Evolutionary conservation across 208 protist species (phyloP).

Genomic region (Angomonas deanei): DNA sequence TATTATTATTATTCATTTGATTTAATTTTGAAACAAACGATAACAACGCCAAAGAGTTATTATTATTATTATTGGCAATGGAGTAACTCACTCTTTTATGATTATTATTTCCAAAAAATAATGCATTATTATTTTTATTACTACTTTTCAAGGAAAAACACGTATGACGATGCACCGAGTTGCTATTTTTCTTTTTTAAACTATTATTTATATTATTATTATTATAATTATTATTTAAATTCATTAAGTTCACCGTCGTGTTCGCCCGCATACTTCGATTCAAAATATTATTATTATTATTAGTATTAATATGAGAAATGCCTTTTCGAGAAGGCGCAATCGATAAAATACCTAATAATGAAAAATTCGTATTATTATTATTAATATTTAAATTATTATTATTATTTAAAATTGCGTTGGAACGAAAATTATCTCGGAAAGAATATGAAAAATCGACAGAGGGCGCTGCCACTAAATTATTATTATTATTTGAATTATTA

Average conservation of each 20-base stretch:
- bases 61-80: background rate
- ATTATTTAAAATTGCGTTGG: background rate
- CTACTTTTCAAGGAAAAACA: too few relatives aligned
- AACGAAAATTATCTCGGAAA: background rate
- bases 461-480: too few relatives aligned
- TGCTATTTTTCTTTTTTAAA: too few relatives aligned
- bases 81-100: background rate
- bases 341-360: background rate
- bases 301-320: background rate
- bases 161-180: too few relatives aligned
- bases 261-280: background rate
- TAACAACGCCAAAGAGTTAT: too few relatives aligned
- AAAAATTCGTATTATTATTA: background rate
- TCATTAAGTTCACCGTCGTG: background rate
- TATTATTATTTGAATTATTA: background rate
- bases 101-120: too few relatives aligned
- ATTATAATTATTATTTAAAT: slow-evolving; percentile 7
- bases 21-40: too few relatives aligned
- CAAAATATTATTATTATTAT: slow-evolving; percentile 2
- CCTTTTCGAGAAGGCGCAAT: background rate
- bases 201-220: too few relatives aligned
- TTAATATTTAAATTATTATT: slow-evolving; percentile 8
- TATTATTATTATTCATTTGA: background rate
- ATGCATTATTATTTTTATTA: background rate
- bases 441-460: background rate